Evolutionary conservation across 495 filamentous ascomycete genomes (phyloP), one percentile per base, ranked within the genome.

Genomic region (Monascus purpureus): DNA sequence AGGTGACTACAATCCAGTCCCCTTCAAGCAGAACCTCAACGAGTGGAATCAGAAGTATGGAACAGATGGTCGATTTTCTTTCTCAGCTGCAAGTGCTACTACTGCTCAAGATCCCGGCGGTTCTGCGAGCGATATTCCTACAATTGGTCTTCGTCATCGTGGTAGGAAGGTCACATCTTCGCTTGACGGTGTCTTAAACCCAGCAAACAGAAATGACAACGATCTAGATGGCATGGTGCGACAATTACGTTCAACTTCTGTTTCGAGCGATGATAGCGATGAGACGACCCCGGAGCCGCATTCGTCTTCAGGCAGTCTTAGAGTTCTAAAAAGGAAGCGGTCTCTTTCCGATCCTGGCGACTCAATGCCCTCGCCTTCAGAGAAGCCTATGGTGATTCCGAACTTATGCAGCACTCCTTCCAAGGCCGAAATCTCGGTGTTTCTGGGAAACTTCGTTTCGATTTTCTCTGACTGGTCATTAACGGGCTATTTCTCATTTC

Each of bases 21-120:
- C 48, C 11, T 72, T 72, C 36, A 59, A 59, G 40, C 49, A 43
- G 24, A 63, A 55, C 28, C 41, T 65, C 25, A 58, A 45, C 29
- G 33, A 55, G 20, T 62, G 62, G 42, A 59, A 69, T 36, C 49
- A 62, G 25, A 73, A 72, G 39, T 73, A 73, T 48, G 55, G 55
- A 24, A 38, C 54, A 17, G 42, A 55, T 11, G 68, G 68, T 13
- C 62, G 63, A 14, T 73, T 72, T 39, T 59, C 53, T 43, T 68
- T 72, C 25, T 42, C 47, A 23, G 24, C 38, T 17, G 33, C 40
- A 11, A 36, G 25, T n/a, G 26, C 31, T 8, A 17, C 17, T n/a
- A 32, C 37, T 2, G 17, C 24, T 1, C 35, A 34, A 14, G 41
- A 40, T 17, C 28, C 28, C 2, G 16, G 28, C n/a, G 30, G 29